Percentiles rank a stretch among this genome's conserved stretches.
Evolutionary conservation across 106 monocot species (phyloP).

Genomic region (Iris macrosiphon): DNA sequence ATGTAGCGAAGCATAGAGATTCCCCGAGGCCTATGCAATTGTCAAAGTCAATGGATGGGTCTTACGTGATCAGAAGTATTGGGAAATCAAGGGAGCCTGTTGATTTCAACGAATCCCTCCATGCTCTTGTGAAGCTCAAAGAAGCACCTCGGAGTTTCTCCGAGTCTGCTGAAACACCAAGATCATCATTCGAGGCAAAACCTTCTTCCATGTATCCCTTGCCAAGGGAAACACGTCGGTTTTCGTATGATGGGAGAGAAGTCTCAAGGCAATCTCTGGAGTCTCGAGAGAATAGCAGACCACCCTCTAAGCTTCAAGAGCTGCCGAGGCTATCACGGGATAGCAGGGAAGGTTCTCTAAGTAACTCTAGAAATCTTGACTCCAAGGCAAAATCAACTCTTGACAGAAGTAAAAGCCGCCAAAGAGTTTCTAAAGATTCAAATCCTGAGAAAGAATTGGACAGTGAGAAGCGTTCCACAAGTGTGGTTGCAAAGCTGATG

Average conservation of each 20-base stretch:
- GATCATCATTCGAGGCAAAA: slow-evolving; percentile 51
- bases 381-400: slow-evolving; percentile 21
- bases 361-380: slow-evolving; percentile 10
- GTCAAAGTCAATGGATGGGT: slow-evolving; percentile 28
- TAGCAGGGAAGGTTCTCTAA: slow-evolving; percentile 39
- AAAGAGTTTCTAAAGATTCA: slow-evolving; percentile 1
- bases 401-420: slow-evolving; percentile 8
- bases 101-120: slow-evolving; percentile 45
- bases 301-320: slow-evolving; percentile 28
- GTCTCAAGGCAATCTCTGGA: slow-evolving; percentile 26
- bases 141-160: slow-evolving; percentile 28
- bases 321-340: slow-evolving; percentile 68
- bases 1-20: slow-evolving; percentile 27
- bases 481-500: slow-evolving; percentile 75
- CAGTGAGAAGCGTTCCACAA: slow-evolving; percentile 20
- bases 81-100: slow-evolving; percentile 16
- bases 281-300: slow-evolving; percentile 27
- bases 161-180: slow-evolving; percentile 29
- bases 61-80: slow-evolving; percentile 8
- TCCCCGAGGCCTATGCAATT: slow-evolving; percentile 46
- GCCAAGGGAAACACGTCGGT: slow-evolving; percentile 40
- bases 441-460: slow-evolving; percentile 27
- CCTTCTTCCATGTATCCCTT: slow-evolving; percentile 14
- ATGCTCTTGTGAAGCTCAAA: slow-evolving; percentile 40
- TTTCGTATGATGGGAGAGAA: slow-evolving; percentile 69